Evolutionary conservation across 2,329 filamentous ascomycete genomes (phyloP), one percentile per base, ranked within the genome.

Genomic region (Epicoccum sorghinum): DNA sequence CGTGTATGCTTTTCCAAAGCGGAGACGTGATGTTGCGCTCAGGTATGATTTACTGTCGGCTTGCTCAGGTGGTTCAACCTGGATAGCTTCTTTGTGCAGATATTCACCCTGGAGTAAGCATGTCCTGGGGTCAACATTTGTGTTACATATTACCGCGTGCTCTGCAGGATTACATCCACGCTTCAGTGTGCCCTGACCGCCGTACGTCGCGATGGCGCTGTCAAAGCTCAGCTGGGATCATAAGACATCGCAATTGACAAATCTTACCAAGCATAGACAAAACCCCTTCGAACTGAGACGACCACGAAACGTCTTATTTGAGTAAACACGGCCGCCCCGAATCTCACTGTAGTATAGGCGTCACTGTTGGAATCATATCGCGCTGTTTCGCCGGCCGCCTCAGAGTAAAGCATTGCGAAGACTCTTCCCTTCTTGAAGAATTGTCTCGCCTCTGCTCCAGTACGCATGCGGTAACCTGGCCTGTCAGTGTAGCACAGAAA

Each of bases 191-290:
- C 75, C 78, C 22, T 71, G 63, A 1, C 63, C 58, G 4, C 66
- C 50, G 44, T 80, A 80, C 0, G 78, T 80, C 4, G 61, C 67
- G 8, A 80, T 74, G 0, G 73, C 68, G 12, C 78, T 79, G 3
- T 30, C 4, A 4, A 9, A 22, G 27, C 6, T 29, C 27, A 29
- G 23, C 36, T 4, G 22, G 24, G 6, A 25, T 33, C 4, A 4
- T 9, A 29, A 12, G 24, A 29, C 27, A 4, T 14, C 30, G 32
- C 32, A 33, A n/a, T 5, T 13, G 13, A 5, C 4, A 9, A 33
- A 37, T 8, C 22, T 14, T 30, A 68, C 63, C 60, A 66, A 7
- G 65, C 69, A 25, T 69, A 60, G 8, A 65, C 61, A 25, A 69
- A 73, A 1, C 59, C 53, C 22, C 13, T 32, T 3, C 36, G 13